Percentiles rank a stretch among this genome's conserved stretches.
Evolutionary conservation across 345 rosid genomes (phyloP).

Genomic region (Turritis glabra): DNA sequence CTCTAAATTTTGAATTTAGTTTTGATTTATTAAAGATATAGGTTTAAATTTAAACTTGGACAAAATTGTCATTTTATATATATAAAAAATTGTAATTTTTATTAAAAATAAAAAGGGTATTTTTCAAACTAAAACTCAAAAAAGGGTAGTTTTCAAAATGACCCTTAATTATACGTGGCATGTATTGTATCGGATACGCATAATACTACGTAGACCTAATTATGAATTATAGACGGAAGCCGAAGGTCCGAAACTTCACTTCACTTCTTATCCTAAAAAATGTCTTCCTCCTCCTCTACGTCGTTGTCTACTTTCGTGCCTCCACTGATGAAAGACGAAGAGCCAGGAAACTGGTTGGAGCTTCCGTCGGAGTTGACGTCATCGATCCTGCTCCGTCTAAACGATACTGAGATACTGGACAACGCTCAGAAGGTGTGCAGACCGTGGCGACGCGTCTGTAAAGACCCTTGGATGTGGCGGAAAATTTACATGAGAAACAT

Average conservation of each 20-base stretch:
- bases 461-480: slow-evolving; percentile 53
- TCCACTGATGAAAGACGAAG: background rate
- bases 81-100: too few species aligned
- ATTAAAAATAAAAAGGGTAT: too few species aligned
- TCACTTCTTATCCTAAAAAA: background rate
- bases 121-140: too few species aligned
- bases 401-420: slow-evolving; percentile 37
- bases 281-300: background rate
- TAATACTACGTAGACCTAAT: too few species aligned
- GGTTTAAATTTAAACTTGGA: too few species aligned
- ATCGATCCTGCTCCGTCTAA: slow-evolving; percentile 41
- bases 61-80: too few species aligned
- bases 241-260: background rate
- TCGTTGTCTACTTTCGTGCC: background rate
- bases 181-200: too few species aligned
- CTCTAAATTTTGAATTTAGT: too few species aligned
- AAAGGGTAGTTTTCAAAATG: too few species aligned
- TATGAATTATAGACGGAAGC: too few species aligned
- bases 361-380: slow-evolving; percentile 50
- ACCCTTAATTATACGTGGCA: too few species aligned
- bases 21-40: too few species aligned
- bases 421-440: slow-evolving; percentile 51
- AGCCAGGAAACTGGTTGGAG: slow-evolving; percentile 43
- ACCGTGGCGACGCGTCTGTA: slow-evolving; percentile 48
- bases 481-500: slow-evolving; percentile 42